These are phyloP conservation scores for Botryotinia convoluta DNA, from an alignment of 2,329 filamentous ascomycete genomes.

Conservation along the genomic window DNA sequence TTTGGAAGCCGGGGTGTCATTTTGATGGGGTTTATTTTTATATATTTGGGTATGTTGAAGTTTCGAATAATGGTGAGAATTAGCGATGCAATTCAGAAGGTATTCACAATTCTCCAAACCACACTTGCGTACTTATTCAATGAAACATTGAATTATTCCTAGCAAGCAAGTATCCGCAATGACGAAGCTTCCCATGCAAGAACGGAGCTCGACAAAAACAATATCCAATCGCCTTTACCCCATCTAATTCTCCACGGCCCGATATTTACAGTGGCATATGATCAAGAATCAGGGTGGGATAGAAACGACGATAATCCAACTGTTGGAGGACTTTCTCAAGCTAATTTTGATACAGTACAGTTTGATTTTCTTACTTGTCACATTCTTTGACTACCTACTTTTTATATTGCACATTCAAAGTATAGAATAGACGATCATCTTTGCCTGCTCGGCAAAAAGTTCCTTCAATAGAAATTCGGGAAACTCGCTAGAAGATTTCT, in stretches of 20 bases:
- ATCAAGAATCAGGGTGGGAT: background rate
- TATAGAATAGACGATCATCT: background rate
- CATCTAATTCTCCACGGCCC: background rate
- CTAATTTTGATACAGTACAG: background rate
- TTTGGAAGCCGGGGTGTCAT: background rate
- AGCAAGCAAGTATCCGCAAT: background rate
- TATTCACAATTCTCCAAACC: background rate
- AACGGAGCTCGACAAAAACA: background rate
- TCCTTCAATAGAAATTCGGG: background rate
- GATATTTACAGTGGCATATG: constrained; percentile 6
- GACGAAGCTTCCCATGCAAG: background rate
- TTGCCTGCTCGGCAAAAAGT: background rate
- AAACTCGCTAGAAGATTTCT: constrained; percentile 5
- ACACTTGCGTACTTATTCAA: background rate
- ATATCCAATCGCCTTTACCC: background rate
- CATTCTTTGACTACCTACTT: background rate
- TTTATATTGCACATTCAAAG: background rate
- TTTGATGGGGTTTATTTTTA: background rate
- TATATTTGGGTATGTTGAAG: background rate
- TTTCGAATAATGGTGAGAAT: background rate
- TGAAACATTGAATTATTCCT: background rate
- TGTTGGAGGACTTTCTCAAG: background rate
- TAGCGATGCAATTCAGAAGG: background rate
- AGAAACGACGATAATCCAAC: background rate
- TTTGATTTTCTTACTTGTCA: background rate